phyloP scores from a whole-genome alignment of 2,329 filamentous ascomycete species.

The Colletotrichum sp. region DNA sequence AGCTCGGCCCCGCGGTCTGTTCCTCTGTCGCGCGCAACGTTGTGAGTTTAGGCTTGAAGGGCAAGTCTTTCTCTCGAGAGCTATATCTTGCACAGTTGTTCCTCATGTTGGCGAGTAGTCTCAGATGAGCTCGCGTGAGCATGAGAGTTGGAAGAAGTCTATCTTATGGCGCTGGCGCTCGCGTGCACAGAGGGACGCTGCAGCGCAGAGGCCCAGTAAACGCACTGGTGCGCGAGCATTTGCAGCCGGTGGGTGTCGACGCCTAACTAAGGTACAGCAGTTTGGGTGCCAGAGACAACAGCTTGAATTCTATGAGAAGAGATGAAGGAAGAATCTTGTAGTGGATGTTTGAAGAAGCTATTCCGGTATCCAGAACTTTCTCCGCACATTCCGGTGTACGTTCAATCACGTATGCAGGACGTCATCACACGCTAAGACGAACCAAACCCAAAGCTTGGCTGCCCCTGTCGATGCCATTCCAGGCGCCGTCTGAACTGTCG shows the following conservation, averaged over 20 bases:
- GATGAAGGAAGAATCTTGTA: not conserved
- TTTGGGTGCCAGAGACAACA: not conserved
- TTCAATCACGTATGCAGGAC: not conserved
- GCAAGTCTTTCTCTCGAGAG: fast-evolving
- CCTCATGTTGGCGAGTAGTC: not conserved
- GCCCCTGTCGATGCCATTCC: not conserved
- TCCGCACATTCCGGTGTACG: not conserved
- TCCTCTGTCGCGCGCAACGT: not conserved
- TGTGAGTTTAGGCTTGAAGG: not conserved
- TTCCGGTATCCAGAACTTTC: not conserved
- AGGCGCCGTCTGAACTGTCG: not conserved
- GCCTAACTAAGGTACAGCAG: not conserved
- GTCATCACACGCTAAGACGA: not conserved
- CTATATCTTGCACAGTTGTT: not conserved
- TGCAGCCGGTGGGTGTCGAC: not conserved
- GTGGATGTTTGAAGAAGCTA: not conserved
- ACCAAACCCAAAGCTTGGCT: not conserved
- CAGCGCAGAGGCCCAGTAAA: not conserved
- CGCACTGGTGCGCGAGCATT: not conserved
- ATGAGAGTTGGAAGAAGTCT: not conserved
- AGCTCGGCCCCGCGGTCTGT: not conserved
- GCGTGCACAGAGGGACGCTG: not conserved
- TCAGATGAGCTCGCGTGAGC: not conserved
- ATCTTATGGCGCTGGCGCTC: not conserved
- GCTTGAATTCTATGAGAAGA: not conserved